These are phyloP conservation scores for Globisporangium yorkense DNA, from an alignment of 352 stramenopile genomes.

Conservation along the genomic window DNA sequence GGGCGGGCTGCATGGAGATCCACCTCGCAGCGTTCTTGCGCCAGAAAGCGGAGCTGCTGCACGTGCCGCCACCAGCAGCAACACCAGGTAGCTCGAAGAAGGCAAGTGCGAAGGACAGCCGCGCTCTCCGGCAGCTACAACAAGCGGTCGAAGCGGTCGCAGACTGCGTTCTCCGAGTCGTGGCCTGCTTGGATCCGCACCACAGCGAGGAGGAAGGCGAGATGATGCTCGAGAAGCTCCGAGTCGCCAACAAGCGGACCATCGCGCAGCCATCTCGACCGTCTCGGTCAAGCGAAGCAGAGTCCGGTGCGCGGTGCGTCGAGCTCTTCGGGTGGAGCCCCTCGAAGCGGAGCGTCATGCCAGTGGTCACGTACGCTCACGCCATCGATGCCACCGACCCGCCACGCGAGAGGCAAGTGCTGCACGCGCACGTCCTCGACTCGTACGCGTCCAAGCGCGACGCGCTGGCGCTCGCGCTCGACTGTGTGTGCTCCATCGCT, in stretches of 20 bases:
- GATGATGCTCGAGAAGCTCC: slow-evolving; percentile 20
- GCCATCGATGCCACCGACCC: slow-evolving; percentile 1
- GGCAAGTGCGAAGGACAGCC: slow-evolving; percentile 1
- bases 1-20: slow-evolving; percentile 44
- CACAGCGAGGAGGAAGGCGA: slow-evolving; percentile 10
- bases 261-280: background rate
- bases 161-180: slow-evolving; percentile 19
- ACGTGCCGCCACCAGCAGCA: background rate
- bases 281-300: background rate
- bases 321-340: slow-evolving; percentile 41
- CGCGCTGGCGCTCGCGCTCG: slow-evolving; percentile 32
- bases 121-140: slow-evolving; percentile 24
- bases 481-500: slow-evolving; percentile 32
- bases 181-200: background rate
- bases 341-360: slow-evolving; percentile 5
- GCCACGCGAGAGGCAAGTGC: slow-evolving; percentile 16
- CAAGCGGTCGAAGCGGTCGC: slow-evolving; percentile 24
- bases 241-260: slow-evolving; percentile 18
- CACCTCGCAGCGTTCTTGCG: slow-evolving; percentile 36
- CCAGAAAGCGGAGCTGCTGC: slow-evolving; percentile 21
- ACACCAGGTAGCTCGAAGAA: background rate
- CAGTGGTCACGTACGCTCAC: slow-evolving; percentile 18
- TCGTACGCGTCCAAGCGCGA: slow-evolving; percentile 35
- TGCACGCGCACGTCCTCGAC: slow-evolving; percentile 35
- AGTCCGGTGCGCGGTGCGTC: background rate